Conservation (phyloP, 768 basidiomycete genomes). For the Imleria badia region DNA sequence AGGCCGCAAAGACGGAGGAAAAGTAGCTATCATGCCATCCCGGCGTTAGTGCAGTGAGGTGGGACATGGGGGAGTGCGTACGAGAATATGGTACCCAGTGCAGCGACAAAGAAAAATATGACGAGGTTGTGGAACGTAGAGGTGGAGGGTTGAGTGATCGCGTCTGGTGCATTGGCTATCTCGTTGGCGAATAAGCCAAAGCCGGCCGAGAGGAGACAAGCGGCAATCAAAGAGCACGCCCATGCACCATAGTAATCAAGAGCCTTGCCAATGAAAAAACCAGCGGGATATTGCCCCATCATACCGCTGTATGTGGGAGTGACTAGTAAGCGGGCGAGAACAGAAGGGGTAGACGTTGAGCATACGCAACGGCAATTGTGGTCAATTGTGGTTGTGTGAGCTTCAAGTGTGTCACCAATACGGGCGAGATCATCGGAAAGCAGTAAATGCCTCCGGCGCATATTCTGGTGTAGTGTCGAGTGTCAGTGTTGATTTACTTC, state of each 20-base stretch:
- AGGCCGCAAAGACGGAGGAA: slow-evolving; percentile 72
- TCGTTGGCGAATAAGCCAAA: slow-evolving; percentile 64
- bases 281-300: slow-evolving; percentile 78
- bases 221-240: slow-evolving; percentile 61
- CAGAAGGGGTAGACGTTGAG: slow-evolving; percentile 31
- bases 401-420: slow-evolving; percentile 55
- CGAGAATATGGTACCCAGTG: slow-evolving; percentile 73
- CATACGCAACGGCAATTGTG: slow-evolving; percentile 75
- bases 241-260: slow-evolving; percentile 70
- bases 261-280: slow-evolving; percentile 65
- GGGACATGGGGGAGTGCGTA: slow-evolving; percentile 38
- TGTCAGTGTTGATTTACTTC: neutral
- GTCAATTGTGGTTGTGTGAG: slow-evolving; percentile 77
- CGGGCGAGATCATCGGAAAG: slow-evolving; percentile 72
- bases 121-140: slow-evolving; percentile 54
- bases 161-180: slow-evolving; percentile 46
- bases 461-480: slow-evolving; percentile 41
- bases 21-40: slow-evolving; percentile 48
- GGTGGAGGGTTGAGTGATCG: slow-evolving; percentile 36
- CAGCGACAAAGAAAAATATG: slow-evolving; percentile 59
- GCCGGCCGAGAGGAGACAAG: slow-evolving; percentile 55
- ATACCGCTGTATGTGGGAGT: slow-evolving; percentile 54
- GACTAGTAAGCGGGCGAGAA: neutral
- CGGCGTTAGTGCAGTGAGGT: neutral
- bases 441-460: slow-evolving; percentile 79